These are phyloP conservation scores for Aspergillus uvarum DNA, from an alignment of 2,329 filamentous ascomycete species.

Conservation along the genomic window DNA sequence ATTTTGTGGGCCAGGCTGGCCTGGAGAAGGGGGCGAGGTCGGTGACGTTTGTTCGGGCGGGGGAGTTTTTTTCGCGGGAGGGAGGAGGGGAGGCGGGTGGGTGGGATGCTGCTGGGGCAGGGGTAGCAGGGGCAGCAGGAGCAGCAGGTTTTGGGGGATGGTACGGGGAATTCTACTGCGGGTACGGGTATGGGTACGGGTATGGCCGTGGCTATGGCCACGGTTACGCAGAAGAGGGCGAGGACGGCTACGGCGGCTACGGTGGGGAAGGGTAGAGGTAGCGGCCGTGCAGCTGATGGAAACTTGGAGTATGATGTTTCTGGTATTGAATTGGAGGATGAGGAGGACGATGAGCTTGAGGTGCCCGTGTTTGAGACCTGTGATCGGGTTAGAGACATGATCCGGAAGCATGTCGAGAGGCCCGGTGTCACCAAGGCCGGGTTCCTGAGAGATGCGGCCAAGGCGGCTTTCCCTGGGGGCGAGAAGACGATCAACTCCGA, in stretches of 20 bases:
- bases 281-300: constrained; percentile 16
- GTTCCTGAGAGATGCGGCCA: constrained; percentile 52
- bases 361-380: constrained; percentile 59
- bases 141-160: neutral
- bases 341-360: constrained; percentile 50
- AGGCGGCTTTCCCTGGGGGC: constrained; percentile 38
- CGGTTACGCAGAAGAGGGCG: constrained; percentile 1
- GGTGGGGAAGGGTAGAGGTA: constrained; percentile 28
- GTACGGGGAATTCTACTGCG: neutral
- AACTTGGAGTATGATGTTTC: constrained; percentile 42
- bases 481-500: constrained; percentile 33
- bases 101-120: constrained; percentile 36
- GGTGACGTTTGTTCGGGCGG: constrained; percentile 29
- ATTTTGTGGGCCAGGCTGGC: constrained; percentile 50
- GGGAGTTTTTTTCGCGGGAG: constrained; percentile 41
- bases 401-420: constrained; percentile 51
- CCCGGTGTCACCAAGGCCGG: constrained; percentile 52
- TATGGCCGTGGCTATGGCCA: neutral
- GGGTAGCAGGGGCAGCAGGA: neutral
- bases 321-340: constrained; percentile 48
- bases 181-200: neutral
- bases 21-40: constrained; percentile 29
- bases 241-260: neutral
- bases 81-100: constrained; percentile 22
- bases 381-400: constrained; percentile 59